Conservation (phyloP, 805 yeast genomes). For the Cyberlindnera meyerae region DNA sequence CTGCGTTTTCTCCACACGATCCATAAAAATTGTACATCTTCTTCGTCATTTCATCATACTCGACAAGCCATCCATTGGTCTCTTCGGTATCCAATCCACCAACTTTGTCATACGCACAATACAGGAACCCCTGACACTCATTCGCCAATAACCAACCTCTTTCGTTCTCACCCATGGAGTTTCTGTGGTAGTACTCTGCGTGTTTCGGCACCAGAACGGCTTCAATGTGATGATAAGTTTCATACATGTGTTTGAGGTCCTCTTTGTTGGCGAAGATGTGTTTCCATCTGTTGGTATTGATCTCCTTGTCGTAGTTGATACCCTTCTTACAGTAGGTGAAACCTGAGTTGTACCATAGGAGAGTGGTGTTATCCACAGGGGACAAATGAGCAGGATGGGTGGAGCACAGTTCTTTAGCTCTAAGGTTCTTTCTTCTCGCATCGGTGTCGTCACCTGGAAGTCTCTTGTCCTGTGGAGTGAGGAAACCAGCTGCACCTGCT, state of each 20-base stretch:
- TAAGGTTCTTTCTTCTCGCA: constrained; percentile 15
- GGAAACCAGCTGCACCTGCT: constrained; percentile 58
- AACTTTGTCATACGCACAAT: constrained; percentile 55
- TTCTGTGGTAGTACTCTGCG: constrained; percentile 28
- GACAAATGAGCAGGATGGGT: constrained; percentile 58
- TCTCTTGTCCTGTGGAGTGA: constrained; percentile 23
- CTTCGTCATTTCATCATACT: constrained; percentile 15
- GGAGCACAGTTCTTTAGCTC: constrained; percentile 44
- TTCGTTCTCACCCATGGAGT: constrained; percentile 39
- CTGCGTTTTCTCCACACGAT: constrained; percentile 12
- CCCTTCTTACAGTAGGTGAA: constrained; percentile 41
- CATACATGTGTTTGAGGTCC: constrained; percentile 31
- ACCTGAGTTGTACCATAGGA: constrained; percentile 61
- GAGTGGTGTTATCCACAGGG: constrained; percentile 40
- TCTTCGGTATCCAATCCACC: constrained; percentile 31
- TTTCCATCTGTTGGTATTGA: constrained; percentile 21
- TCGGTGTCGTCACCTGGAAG: constrained; percentile 16
- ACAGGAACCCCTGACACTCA: constrained; percentile 44
- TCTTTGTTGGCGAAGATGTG: constrained; percentile 10
- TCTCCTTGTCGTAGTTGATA: constrained; percentile 30
- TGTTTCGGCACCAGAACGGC: constrained; percentile 48
- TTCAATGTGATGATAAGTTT: constrained; percentile 35
- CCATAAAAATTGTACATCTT: constrained; percentile 32
- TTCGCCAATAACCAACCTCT: constrained; percentile 42
- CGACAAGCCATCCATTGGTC: constrained; percentile 19